phyloP scores from a whole-genome alignment of 140 eudicot genomes.

The Oenanthe javanica region DNA sequence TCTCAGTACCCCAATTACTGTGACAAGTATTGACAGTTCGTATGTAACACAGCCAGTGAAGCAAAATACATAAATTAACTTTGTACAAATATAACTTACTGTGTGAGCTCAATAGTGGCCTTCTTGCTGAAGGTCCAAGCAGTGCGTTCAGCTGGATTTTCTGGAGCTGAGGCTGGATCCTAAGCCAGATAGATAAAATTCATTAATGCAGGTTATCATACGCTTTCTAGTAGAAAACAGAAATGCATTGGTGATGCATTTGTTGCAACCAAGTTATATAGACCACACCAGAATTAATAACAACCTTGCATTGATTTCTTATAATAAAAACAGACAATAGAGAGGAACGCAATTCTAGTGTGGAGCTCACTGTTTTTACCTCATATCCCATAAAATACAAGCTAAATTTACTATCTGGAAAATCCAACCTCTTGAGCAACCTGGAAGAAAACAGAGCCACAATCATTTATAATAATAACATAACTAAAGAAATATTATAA shows the following conservation, averaged over 20 bases:
- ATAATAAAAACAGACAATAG: not conserved
- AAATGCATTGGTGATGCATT: not conserved
- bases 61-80: not conserved
- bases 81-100: conserved; percentile 35
- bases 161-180: conserved; percentile 75
- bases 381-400: conserved; percentile 91
- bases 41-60: not conserved
- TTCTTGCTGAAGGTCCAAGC: conserved; percentile 69
- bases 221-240: not conserved
- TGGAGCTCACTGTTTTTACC: conserved; percentile 31
- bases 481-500: not conserved
- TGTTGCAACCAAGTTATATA: not conserved
- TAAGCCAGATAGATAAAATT: conserved; percentile 16
- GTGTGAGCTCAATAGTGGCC: conserved; percentile 91
- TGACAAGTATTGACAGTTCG: conserved; percentile 14
- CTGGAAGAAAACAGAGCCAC: conserved; percentile 18
- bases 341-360: not conserved
- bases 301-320: not conserved
- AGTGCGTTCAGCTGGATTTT: conserved; percentile 64
- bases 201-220: conserved; percentile 1
- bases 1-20: conserved; percentile 95
- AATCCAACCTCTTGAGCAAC: conserved; percentile 84
- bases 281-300: not conserved
- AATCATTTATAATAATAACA: not conserved
- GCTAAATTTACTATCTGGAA: conserved; percentile 77